A percentile compares a stretch with the other conserved stretches of the same genome.
phyloP scores from a whole-genome alignment of 129 eudicot genomes.

The Deinandra increscens region DNA sequence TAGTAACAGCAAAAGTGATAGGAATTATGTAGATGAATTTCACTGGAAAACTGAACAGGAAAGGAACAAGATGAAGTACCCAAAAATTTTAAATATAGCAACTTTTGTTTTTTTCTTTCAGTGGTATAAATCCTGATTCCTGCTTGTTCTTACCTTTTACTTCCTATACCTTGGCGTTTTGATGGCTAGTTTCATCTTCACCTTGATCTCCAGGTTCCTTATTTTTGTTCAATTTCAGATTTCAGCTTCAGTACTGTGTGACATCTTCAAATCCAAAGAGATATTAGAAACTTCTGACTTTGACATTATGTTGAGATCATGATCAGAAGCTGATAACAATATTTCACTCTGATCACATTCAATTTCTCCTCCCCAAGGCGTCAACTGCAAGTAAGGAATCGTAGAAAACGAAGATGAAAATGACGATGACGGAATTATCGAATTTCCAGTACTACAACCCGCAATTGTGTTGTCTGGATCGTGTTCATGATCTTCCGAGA shows the following conservation, averaged over 20 bases:
- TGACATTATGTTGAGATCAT: slow-evolving; percentile 26
- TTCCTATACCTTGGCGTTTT: neutral
- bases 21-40: slow-evolving; percentile 3
- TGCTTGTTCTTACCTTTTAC: neutral
- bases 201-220: neutral
- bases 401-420: slow-evolving; percentile 24
- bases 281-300: slow-evolving; percentile 35
- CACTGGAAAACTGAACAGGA: slow-evolving; percentile 24
- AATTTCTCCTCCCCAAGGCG: slow-evolving; percentile 24
- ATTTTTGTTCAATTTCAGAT: neutral
- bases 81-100: neutral
- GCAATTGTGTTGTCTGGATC: slow-evolving; percentile 23
- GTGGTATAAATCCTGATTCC: neutral
- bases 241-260: neutral
- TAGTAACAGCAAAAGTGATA: slow-evolving; percentile 4
- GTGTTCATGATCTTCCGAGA: slow-evolving; percentile 39
- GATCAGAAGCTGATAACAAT: slow-evolving; percentile 17
- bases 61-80: neutral
- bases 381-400: slow-evolving; percentile 44
- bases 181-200: slow-evolving; percentile 3
- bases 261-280: slow-evolving; percentile 65
- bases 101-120: slow-evolving; percentile 1
- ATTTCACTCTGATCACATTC: slow-evolving; percentile 19
- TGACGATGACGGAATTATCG: slow-evolving; percentile 6
- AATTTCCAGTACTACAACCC: neutral